phyloP scores from a whole-genome alignment of 2,329 filamentous ascomycete species.

The Epichloe aotearoae region DNA sequence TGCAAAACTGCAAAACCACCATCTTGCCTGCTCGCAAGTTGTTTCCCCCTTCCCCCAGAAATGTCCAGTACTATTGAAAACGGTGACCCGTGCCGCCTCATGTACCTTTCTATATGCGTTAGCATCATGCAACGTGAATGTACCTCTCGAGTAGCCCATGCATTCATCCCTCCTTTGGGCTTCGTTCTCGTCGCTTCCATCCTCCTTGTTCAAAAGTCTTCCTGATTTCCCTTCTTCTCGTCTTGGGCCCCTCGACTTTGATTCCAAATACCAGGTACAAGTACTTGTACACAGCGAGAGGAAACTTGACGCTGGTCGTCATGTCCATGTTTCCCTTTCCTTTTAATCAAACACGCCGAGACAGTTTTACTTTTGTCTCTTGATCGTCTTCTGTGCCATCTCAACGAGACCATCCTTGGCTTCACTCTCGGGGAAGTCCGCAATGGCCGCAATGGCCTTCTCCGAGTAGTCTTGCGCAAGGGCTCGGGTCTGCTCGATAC shows the following conservation, averaged over 20 bases:
- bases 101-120: constrained; percentile 3
- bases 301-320: neutral
- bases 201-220: neutral
- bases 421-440: constrained; percentile 79
- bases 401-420: constrained; percentile 84
- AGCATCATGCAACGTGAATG: neutral
- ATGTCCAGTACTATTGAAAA: neutral
- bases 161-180: no score
- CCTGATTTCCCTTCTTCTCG: neutral
- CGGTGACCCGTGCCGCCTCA: neutral
- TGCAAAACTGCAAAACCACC: neutral
- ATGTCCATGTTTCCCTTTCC: neutral
- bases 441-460: constrained; percentile 75
- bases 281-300: constrained; percentile 12
- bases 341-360: neutral
- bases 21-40: neutral
- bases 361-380: constrained; percentile 61
- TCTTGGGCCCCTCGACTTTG: neutral
- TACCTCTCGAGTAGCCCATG: neutral
- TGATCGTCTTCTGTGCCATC: constrained; percentile 87
- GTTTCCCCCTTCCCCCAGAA: neutral
- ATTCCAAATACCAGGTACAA: constrained; percentile 2
- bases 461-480: constrained; percentile 85
- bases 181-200: neutral
- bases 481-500: constrained; percentile 81